Conservation (phyloP, 495 filamentous ascomycete genomes). For the Paragyromitra xinjiangensis region DNA sequence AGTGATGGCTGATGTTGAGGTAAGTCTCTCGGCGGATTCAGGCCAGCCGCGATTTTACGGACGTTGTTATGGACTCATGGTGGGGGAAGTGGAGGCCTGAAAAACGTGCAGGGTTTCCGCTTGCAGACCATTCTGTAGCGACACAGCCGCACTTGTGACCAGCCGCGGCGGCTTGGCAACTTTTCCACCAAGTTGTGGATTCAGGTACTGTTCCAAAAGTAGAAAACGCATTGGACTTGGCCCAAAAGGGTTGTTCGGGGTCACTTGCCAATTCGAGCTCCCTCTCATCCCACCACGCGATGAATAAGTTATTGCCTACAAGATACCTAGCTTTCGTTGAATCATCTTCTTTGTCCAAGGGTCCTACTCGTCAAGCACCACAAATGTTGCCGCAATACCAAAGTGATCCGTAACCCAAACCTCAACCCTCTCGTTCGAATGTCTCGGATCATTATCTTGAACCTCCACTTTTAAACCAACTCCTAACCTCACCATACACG, state of each 20-base stretch:
- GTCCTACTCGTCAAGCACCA: background rate
- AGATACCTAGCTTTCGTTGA: background rate
- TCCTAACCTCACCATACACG: background rate
- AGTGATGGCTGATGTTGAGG: constrained; percentile 30
- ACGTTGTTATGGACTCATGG: constrained; percentile 13
- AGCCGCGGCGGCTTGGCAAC: constrained; percentile 24
- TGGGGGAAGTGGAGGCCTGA: constrained; percentile 30
- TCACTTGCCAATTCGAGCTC: background rate
- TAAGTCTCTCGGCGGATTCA: constrained; percentile 14
- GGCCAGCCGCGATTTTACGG: constrained; percentile 21
- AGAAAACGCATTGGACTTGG: background rate
- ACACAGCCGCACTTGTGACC: constrained; percentile 25
- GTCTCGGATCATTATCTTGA: background rate
- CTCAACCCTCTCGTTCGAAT: background rate
- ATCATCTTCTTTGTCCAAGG: background rate
- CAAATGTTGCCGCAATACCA: constrained; percentile 17
- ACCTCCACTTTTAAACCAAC: constrained; percentile 11
- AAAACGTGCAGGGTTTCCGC: constrained; percentile 27
- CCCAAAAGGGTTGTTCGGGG: background rate
- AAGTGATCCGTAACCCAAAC: constrained; percentile 37
- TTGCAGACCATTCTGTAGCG: constrained; percentile 16
- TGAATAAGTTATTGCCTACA: background rate
- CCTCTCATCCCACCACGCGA: background rate
- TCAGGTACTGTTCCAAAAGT: constrained; percentile 12
- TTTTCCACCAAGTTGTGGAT: background rate